Conservation (phyloP, 495 filamentous ascomycete species). For the Podospora sp. region DNA sequence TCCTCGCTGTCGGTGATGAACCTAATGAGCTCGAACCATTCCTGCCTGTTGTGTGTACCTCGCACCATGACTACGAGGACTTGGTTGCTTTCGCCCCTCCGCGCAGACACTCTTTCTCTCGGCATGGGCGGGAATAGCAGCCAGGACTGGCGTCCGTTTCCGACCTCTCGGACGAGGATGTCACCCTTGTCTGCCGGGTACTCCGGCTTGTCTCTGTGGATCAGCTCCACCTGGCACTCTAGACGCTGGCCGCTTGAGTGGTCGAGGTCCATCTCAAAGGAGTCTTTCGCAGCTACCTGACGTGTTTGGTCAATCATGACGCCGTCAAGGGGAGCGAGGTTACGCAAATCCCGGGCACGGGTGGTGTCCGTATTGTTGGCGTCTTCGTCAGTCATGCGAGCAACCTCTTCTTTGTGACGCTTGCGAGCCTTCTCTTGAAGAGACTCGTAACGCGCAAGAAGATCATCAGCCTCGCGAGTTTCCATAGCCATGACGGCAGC, state of each 20-base stretch:
- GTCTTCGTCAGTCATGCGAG: constrained; percentile 86
- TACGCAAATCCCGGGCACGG: constrained; percentile 75
- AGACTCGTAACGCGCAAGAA: constrained; percentile 58
- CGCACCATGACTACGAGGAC: constrained; percentile 86
- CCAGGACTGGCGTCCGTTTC: constrained; percentile 70
- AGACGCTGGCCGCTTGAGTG: constrained; percentile 90
- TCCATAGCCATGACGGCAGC: constrained; percentile 46
- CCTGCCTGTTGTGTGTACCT: constrained; percentile 57
- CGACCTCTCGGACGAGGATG: constrained; percentile 86
- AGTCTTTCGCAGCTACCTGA: constrained; percentile 83
- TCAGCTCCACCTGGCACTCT: constrained; percentile 84
- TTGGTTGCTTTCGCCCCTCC: constrained; percentile 67
- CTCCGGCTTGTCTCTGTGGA: constrained; percentile 74
- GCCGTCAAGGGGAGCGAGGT: constrained; percentile 66
- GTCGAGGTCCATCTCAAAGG: constrained; percentile 79
- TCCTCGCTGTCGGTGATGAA: constrained; percentile 71
- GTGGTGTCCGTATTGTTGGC: constrained; percentile 81
- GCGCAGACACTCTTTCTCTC: constrained; percentile 70
- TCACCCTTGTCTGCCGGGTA: constrained; percentile 65
- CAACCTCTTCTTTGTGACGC: constrained; percentile 81
- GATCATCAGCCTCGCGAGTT: constrained; percentile 33
- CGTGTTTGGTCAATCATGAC: constrained; percentile 72
- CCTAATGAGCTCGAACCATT: constrained; percentile 83
- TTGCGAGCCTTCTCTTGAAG: constrained; percentile 76
- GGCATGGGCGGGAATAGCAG: constrained; percentile 86